Conservation (phyloP, 306 rosid genomes). For the Alnus glutinosa region DNA sequence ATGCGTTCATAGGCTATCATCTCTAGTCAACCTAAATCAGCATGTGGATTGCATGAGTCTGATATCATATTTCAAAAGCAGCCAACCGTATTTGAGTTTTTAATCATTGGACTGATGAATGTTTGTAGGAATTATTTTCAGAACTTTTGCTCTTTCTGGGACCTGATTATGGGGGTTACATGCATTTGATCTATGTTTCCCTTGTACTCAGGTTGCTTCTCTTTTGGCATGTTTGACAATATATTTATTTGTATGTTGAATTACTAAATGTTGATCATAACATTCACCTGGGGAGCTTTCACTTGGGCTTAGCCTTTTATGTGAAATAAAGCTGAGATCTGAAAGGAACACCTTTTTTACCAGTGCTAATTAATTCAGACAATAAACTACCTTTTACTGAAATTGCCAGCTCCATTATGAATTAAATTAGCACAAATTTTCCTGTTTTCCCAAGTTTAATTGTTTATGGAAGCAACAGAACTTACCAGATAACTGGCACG, state of each 20-base stretch:
- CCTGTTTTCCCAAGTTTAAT: neutral
- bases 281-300: neutral
- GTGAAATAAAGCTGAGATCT: neutral
- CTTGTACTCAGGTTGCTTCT: neutral
- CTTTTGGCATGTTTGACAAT: neutral
- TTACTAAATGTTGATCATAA: neutral
- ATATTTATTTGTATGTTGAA: neutral
- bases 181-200: neutral
- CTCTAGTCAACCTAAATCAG: neutral
- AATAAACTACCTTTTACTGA: neutral
- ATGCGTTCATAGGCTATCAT: conserved; percentile 14
- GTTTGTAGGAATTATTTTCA: neutral
- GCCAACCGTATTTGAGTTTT: neutral
- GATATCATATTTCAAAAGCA: neutral
- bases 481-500: neutral
- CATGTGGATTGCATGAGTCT: conserved; percentile 9
- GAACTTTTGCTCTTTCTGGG: neutral
- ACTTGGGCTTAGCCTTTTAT: neutral
- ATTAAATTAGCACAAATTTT: neutral
- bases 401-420: neutral
- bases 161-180: neutral
- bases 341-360: neutral
- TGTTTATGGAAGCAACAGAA: neutral
- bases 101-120: neutral
- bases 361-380: neutral